Percentiles rank a stretch among this genome's conserved stretches.
Evolutionary conservation across 164 flowering plant genomes (phyloP).

Genomic region (Vitis rotundifolia): DNA sequence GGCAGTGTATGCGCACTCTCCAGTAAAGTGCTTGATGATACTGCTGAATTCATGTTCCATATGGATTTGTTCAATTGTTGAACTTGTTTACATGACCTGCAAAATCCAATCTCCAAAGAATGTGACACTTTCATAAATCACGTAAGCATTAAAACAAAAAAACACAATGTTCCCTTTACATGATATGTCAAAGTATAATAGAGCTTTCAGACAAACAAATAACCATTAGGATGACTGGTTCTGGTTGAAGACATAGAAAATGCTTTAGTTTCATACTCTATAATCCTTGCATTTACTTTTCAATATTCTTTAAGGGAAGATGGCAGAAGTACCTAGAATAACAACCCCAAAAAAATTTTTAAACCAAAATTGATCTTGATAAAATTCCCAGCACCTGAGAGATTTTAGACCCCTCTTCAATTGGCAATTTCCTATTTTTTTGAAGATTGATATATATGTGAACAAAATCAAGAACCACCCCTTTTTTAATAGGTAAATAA

Average conservation of each 20-base stretch:
- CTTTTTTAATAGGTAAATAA: no score
- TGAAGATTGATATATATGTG: no score
- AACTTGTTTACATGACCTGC: conserved; percentile 78
- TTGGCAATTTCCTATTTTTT: no score
- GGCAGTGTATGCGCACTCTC: conserved; percentile 66
- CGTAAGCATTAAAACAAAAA: not conserved
- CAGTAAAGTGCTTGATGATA: conserved; percentile 71
- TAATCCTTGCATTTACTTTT: no score
- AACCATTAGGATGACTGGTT: not conserved
- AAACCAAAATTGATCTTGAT: no score
- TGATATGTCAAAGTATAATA: not conserved
- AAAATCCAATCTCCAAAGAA: conserved; percentile 18
- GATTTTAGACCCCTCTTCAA: no score
- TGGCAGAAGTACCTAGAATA: no score
- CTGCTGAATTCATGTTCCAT: conserved; percentile 73
- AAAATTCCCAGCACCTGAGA: no score
- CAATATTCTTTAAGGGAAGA: no score
- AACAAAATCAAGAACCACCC: no score
- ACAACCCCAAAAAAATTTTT: no score
- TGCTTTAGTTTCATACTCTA: no score
- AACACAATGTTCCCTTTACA: not conserved
- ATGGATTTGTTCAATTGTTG: conserved; percentile 78
- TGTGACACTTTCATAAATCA: not conserved
- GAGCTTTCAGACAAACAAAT: not conserved
- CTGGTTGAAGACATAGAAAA: not conserved